Evolutionary conservation across 306 rosid genomes (phyloP), one percentile per base, ranked within the genome.

Genomic region (Urtica urens): DNA sequence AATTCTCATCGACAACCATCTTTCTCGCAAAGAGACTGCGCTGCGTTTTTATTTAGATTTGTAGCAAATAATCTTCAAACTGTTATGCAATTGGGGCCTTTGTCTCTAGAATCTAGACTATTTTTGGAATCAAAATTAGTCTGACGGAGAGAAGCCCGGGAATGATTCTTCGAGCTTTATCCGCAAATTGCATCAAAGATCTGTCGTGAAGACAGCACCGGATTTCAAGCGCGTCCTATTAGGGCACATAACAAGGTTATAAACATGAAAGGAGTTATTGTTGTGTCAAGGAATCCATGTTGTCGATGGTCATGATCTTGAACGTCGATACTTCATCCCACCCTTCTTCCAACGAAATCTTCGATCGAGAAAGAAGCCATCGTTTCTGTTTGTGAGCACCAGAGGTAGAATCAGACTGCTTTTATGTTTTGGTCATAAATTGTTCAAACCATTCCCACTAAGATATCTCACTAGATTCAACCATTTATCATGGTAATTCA

Each of bases 301-400:
- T 95, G 58, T 81, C 86, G 8, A 74, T 55, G 50, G 53, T 69
- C 93, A 88, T 88, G 29, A 81, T 55, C 82, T 88, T 88, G 54
- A 88, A 62, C 23, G 95, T 88, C 14, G 97, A 83, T 3, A 81
- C 93, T 34, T 88, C 97, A 60, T 83, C 90, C 97, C 93, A 88
- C 25, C 95, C 95, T 74, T 88, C 83, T 27, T 81, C 90, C 96
- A 38, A 73, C 73, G 63, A 82, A 83, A 28, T 80, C 96, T 47
- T 78, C 96, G 26, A 83, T 55, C n/a, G 78, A 64, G 55, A 82
- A 87, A 53, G 96, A 87, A 51, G 86, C 92, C 96, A 87, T 86
- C n/a, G n/a, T n/a, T n/a, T 63, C 0, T 31, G 35, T 60, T 45
- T 40, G 37, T 14, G 41, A 28, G 10, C 33, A 40, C 48, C 28